These are phyloP conservation scores for Fragaria nilgerrensis DNA, from an alignment of 306 rosid genomes.

Conservation along the genomic window DNA sequence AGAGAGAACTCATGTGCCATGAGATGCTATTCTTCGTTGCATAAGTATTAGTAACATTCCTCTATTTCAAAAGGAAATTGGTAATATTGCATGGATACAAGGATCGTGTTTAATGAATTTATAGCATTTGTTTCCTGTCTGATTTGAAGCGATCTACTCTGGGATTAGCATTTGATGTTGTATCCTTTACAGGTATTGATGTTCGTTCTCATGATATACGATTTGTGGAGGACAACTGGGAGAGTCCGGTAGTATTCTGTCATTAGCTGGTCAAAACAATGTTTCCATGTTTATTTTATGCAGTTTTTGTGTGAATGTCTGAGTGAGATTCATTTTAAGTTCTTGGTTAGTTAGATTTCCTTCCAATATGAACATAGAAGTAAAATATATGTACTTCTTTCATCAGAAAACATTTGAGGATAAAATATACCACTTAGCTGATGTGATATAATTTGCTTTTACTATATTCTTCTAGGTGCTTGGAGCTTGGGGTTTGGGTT, in stretches of 20 bases:
- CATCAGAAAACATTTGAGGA: not conserved
- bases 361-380: constrained; percentile 1
- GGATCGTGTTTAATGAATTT: not conserved
- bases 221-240: constrained; percentile 99
- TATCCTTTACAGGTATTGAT: constrained; percentile 68
- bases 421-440: not conserved
- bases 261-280: constrained; percentile 4
- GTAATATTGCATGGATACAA: not conserved
- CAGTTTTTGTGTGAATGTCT: constrained; percentile 3
- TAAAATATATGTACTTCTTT: constrained; percentile 7
- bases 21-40: not conserved
- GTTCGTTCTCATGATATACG: constrained; percentile 85
- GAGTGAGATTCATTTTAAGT: constrained; percentile 26
- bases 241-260: constrained; percentile 84
- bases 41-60: not conserved
- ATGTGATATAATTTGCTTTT: not conserved
- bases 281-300: constrained; percentile 10
- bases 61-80: not conserved
- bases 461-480: constrained; percentile 61
- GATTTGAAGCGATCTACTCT: constrained; percentile 18
- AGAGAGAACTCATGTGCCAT: not conserved
- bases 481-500: constrained; percentile 99
- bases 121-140: constrained; percentile 15
- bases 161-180: constrained; percentile 29
- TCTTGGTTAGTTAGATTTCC: not conserved